phyloP scores from a whole-genome alignment of 305 asterid genomes.

The Rubia peregrina region DNA sequence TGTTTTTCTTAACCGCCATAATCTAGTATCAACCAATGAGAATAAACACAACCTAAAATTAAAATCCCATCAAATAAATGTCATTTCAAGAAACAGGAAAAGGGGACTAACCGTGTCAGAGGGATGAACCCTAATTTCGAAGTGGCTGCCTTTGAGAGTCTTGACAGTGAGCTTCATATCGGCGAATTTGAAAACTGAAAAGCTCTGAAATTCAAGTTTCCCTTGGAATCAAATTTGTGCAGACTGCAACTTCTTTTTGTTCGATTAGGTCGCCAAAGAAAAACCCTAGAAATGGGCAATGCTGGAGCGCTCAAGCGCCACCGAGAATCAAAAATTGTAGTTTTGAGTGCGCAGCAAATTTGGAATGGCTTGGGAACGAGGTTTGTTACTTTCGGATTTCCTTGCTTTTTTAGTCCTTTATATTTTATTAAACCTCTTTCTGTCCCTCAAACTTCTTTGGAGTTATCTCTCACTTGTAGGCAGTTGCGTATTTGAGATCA shows the following conservation, averaged over 20 bases:
- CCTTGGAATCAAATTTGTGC: neutral
- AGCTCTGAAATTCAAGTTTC: neutral
- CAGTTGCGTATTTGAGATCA: too few species aligned
- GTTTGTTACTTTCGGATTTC: neutral
- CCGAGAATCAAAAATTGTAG: conserved; percentile 8
- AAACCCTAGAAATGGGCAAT: conserved; percentile 13
- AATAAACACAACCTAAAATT: neutral
- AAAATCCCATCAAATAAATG: neutral
- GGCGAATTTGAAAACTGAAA: conserved; percentile 17
- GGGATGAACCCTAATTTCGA: conserved; percentile 72
- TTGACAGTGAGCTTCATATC: conserved; percentile 94
- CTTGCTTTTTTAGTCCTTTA: neutral
- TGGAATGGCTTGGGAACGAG: conserved; percentile 8
- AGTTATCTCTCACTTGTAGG: too few species aligned
- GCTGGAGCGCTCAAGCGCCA: conserved; percentile 14
- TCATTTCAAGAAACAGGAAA: neutral
- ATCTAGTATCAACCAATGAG: conserved; percentile 33
- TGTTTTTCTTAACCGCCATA: conserved; percentile 85
- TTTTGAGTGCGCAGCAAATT: neutral
- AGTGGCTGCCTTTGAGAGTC: conserved; percentile 95
- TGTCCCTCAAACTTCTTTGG: neutral
- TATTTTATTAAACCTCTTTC: neutral
- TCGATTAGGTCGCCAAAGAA: neutral
- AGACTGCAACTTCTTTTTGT: neutral
- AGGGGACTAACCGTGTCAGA: conserved; percentile 58